Evolutionary conservation across 176 grass and related monocot species (phyloP), one percentile per base, ranked within the genome.

Genomic region (Carex parvula): DNA sequence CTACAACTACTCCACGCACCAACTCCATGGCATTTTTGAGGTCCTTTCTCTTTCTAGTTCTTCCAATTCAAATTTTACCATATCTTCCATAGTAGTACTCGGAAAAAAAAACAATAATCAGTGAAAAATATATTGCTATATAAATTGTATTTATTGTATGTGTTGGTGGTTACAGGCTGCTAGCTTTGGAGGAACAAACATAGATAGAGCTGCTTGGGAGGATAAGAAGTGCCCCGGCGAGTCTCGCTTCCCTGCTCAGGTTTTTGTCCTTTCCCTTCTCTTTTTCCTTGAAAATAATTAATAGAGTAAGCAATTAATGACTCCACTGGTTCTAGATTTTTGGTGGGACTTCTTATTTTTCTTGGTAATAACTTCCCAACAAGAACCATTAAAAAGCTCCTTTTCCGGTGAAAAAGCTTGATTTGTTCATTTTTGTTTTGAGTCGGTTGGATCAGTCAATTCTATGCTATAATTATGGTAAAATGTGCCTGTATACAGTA

Each of bases 1-100:
- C 35, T 99, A 99, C 91, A 99, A 96, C 87, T 99, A 99, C 88
- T 94, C 97, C n/a, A 99, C 85, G 10, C 97, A 99, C 84, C 97
- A 99, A 81, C 97, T 99, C 60, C 91, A 95, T 89, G 97, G 97
- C 56, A 91, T 99, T 76, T 99, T 99, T 88, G 91, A 99, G 93
- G 96, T 99, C 52, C 2, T 3, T n/a, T 4, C 6, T 1, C 3
- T 52, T 2, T 32, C 42, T 39, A 57, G 6, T 64, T 75, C 2
- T 42, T 60, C 7, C 17, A 33, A 11, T 75, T 84, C 20, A 32
- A 30, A 50, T 6, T 67, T 33, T 17, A 18, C 0, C 15, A 3
- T 69, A 17, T 70, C 69, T 73, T 63, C 32, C 53, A 62, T 5
- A 21, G 15, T 16, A 48, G 1, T 16, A 13, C 21, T 62, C n/a